Evolutionary conservation across 345 rosid species (phyloP), one percentile per base, ranked within the genome.

Genomic region (Citrus sinensis): DNA sequence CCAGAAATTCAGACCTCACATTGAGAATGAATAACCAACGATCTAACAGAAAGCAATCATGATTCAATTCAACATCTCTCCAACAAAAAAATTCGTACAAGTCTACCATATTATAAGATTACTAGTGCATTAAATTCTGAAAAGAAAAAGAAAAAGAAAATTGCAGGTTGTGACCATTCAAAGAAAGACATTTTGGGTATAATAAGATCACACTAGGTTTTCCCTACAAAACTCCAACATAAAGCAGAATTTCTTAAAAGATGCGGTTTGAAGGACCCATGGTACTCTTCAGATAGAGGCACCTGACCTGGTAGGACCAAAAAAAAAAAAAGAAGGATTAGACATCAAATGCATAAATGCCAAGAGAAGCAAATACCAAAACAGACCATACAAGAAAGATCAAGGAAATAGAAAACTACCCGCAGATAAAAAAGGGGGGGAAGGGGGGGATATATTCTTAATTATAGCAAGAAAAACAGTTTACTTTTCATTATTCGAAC

Each of bases 251-350:
- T 73, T 54, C 85, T 86, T 58, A 91, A 82, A 91, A 91, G 70
- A 91, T 51, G 30, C 95, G 83, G 83, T 88, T 85, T 4, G 94
- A 88, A 51, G 89, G 85, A 11, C 96, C 90, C 96, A 92, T 92
- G 58, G 94, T 83, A 58, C 94, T 89, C 89, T 92, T 92, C 92
- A 92, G 73, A 85, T 90, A 85, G 65, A 92, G 85, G 80, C 96
- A 92, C 85, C 92, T 89, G 75, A 92, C 93, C 96, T 92, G 90
- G 17, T 29, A 3, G 6, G 70, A 8, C 7, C 6, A 2, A 7
- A 39, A 37, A 37, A 37, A 72, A 42, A 8, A 70, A 4, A 17
- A 9, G 25, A 80, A n/a, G 11, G 14, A 76, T 65, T 34, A 32
- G 42, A 32, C 4, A 34, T 65, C 30, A 63, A 32, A 32, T 64